Evolutionary conservation across 306 rosid genomes (phyloP).

Genomic region (Purshia tridentata): DNA sequence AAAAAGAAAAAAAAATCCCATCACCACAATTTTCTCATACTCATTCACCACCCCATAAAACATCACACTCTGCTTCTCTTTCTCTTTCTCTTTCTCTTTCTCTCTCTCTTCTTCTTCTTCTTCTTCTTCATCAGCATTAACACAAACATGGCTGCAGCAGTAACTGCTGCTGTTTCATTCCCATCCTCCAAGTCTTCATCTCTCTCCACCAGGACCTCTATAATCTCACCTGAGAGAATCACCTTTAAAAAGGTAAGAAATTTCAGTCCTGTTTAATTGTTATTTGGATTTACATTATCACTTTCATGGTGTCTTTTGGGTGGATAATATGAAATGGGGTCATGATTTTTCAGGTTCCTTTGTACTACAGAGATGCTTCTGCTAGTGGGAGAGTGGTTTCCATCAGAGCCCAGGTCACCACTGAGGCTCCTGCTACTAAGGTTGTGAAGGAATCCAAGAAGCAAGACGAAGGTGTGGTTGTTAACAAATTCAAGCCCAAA

Average conservation of each 20-base stretch:
- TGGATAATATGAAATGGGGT: constrained; percentile 1
- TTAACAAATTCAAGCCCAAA: constrained; percentile 84
- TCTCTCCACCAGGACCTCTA: constrained; percentile 49
- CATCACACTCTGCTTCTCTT: constrained; percentile 9
- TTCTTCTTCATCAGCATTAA: constrained; percentile 10
- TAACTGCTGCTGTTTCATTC: constrained; percentile 79
- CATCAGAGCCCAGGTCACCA: constrained; percentile 82
- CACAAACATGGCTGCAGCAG: constrained; percentile 77
- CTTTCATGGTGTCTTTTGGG: background rate
- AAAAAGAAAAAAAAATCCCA: constrained; percentile 2
- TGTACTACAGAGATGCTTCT: constrained; percentile 47
- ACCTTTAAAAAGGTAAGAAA: constrained; percentile 56
- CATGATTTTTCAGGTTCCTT: constrained; percentile 46
- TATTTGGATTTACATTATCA: background rate
- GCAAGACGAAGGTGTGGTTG: constrained; percentile 80
- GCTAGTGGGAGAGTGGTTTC: constrained; percentile 50
- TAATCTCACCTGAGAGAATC: constrained; percentile 56
- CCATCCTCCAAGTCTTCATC: constrained; percentile 78
- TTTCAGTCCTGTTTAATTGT: background rate
- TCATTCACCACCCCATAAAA: constrained; percentile 24
- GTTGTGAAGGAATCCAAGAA: constrained; percentile 79
- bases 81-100: constrained; percentile 8
- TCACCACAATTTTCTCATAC: background rate
- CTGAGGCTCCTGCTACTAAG: constrained; percentile 81
- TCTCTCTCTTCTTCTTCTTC: constrained; percentile 10